Evolutionary conservation across 2,329 filamentous ascomycete genomes (phyloP).

Genomic region (Raffaelea ambrosiae): DNA sequence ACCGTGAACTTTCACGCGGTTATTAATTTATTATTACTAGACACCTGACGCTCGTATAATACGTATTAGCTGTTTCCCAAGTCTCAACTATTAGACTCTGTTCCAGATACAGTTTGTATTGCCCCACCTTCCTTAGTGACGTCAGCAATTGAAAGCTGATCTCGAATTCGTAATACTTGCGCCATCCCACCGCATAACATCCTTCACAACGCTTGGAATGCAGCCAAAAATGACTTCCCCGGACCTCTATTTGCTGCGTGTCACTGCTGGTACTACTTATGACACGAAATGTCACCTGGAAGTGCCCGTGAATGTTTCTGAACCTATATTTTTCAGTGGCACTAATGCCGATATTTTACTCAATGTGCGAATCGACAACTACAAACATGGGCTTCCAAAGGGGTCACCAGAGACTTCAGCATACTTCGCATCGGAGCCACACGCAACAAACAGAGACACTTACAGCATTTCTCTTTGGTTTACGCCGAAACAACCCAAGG

Average conservation of each 20-base stretch:
- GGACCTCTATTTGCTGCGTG: conserved; percentile 66
- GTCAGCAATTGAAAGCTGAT: neutral
- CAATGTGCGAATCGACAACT: conserved; percentile 63
- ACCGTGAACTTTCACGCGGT: neutral
- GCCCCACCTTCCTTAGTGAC: too few species aligned
- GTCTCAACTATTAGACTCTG: too few species aligned
- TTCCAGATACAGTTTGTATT: too few species aligned
- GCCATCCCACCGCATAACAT: too few species aligned
- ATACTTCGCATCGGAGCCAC: conserved; percentile 68
- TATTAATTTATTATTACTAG: too few species aligned
- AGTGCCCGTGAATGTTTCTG: conserved; percentile 65
- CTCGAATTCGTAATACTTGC: too few species aligned
- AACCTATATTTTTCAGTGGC: conserved; percentile 54
- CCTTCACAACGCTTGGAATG: too few species aligned
- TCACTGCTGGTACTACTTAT: conserved; percentile 75
- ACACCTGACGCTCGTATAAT: too few species aligned
- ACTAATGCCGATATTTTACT: conserved; percentile 58
- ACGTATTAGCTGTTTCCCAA: too few species aligned
- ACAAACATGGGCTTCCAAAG: conserved; percentile 57
- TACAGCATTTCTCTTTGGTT: conserved; percentile 80
- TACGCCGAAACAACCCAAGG: too few species aligned
- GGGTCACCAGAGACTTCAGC: conserved; percentile 59
- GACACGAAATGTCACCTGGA: conserved; percentile 61
- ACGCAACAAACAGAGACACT: conserved; percentile 60
- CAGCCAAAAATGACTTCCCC: conserved; percentile 4